Evolutionary conservation across 352 stramenopile species (phyloP), one percentile per base, ranked within the genome.

Genomic region (Albugo candida): DNA sequence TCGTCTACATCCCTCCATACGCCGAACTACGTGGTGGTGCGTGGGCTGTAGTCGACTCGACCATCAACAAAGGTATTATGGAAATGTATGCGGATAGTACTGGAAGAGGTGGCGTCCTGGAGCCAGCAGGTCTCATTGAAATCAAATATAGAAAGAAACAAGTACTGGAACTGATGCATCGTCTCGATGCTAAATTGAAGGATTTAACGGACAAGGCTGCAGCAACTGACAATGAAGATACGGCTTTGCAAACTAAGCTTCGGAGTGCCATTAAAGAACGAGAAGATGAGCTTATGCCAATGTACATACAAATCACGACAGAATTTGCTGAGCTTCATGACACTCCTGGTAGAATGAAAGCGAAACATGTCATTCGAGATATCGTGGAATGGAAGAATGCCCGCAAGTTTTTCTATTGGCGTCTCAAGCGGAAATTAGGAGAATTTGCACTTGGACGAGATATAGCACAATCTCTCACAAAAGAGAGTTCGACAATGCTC

Each of bases 321-420:
- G 89, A 98, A 64, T 99, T 99, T 64, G 97, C 94, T 24, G 96
- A 99, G 61, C 73, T 99, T 34, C 96, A 99, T 71, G 96, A 99
- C 64, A 98, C 93, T 43, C 95, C 96, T 31, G 96, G 95, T n/a
- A 82, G 96, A 48, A 99, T 99, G 96, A 93, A 97, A 66, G 93
- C 95, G 37, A 97, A 98, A 63, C 85, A 85, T 54, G 97, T 97
- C 39, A 99, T 99, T 70, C 73, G 95, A 50, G 64, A 92, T 18
- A 77, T 97, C 38, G 93, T 99, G 35, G 77, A 93, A 49, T 99
- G 96, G 96, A 71, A 65, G 36, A 60, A 95, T 53, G 81, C 93
- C 24, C 83, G 96, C 36, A 81, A 61, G 43, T 99, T 96, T 78
- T 99, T 99, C 58, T 99, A 98, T 81, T 97, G 89, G 93, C 75